These are phyloP conservation scores for Emergomyces orientalis DNA, from an alignment of 2,329 filamentous ascomycete genomes.

Conservation along the genomic window DNA sequence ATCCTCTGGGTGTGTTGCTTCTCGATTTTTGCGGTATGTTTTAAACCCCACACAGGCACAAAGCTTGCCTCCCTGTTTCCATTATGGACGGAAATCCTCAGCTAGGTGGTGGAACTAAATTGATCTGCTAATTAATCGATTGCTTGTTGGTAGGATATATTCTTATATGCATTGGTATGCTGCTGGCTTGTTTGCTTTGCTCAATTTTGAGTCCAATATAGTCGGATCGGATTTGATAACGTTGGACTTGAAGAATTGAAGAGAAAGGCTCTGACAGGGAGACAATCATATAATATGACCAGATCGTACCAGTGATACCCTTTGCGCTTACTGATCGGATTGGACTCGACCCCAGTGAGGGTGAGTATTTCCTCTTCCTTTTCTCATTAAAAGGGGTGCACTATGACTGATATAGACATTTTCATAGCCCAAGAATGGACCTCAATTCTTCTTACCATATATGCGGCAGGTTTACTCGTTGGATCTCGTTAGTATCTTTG, in stretches of 20 bases:
- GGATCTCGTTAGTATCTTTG: conserved; percentile 40
- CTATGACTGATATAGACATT: conserved; percentile 8
- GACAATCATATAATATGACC: not conserved
- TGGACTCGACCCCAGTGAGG: conserved; percentile 1
- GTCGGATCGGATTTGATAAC: not conserved
- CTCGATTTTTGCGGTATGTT: conserved; percentile 8
- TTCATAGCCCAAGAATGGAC: conserved; percentile 57
- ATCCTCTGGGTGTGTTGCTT: conserved; percentile 8
- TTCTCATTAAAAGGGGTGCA: conserved; percentile 6
- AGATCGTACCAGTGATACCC: conserved; percentile 10
- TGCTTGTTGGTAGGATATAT: conserved; percentile 5
- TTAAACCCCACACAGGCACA: too few species aligned
- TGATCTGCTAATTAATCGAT: not conserved
- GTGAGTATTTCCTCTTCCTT: not conserved
- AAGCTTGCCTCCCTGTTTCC: too few species aligned
- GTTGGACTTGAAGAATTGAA: not conserved
- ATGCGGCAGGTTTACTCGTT: conserved; percentile 57
- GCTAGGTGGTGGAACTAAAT: not conserved
- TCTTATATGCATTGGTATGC: conserved; percentile 9
- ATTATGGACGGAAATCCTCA: not conserved
- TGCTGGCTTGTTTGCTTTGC: not conserved
- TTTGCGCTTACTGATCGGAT: conserved; percentile 8
- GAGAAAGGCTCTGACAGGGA: not conserved
- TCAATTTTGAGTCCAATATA: not conserved
- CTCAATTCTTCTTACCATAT: conserved; percentile 62